Conservation (phyloP, 2,329 filamentous ascomycete genomes). For the Trichoderma lentiforme region DNA sequence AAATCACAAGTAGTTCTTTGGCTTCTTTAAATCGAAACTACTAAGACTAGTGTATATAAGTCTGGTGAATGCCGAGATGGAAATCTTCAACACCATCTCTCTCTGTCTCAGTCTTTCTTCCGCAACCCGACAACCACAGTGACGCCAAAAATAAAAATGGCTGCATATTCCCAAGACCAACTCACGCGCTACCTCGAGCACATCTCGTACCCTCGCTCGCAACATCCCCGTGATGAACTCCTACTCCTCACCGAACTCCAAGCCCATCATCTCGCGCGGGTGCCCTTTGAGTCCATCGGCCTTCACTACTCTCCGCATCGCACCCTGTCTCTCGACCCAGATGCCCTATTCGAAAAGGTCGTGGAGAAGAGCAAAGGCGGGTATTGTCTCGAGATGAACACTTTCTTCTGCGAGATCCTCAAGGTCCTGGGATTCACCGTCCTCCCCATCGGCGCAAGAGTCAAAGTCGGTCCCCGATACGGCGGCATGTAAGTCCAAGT, state of each 20-base stretch:
- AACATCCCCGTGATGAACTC: constrained; percentile 26
- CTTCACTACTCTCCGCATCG: constrained; percentile 47
- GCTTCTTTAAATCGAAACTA: too few species aligned
- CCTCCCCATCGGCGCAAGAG: constrained; percentile 48
- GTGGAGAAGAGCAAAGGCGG: constrained; percentile 45
- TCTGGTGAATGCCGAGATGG: neutral
- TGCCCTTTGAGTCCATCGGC: constrained; percentile 54
- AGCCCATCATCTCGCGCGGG: constrained; percentile 43
- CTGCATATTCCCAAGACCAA: constrained; percentile 26
- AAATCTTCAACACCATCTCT: neutral
- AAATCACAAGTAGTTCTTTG: too few species aligned
- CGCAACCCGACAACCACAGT: neutral
- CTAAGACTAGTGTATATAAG: neutral
- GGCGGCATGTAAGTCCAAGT: neutral
- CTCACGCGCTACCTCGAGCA: constrained; percentile 30
- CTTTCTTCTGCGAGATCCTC: constrained; percentile 46
- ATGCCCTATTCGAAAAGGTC: constrained; percentile 44
- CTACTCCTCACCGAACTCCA: constrained; percentile 32
- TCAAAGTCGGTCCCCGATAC: constrained; percentile 23
- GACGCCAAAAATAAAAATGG: neutral
- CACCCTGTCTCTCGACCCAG: constrained; percentile 37
- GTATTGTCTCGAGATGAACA: constrained; percentile 52
- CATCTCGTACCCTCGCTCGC: constrained; percentile 27
- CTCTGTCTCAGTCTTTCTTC: neutral
- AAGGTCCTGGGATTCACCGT: constrained; percentile 47